phyloP scores from a whole-genome alignment of 2,329 filamentous ascomycete species.

The Apiospora koreana region DNA sequence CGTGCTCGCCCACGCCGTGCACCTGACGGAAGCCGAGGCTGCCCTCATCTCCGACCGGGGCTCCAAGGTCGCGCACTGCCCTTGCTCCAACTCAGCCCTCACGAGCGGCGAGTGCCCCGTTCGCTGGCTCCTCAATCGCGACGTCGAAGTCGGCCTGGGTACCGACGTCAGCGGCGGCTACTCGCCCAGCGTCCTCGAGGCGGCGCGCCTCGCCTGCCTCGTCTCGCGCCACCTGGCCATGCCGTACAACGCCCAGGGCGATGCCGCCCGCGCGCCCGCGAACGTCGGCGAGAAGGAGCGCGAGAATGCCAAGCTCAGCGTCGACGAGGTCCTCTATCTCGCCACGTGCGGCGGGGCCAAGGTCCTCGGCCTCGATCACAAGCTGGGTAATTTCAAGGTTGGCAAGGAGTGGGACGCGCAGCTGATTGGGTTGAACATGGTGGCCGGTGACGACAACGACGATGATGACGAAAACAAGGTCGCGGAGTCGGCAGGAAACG shows the following conservation, averaged over 20 bases:
- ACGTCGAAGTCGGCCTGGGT: slow-evolving; percentile 80
- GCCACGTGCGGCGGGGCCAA: slow-evolving; percentile 85
- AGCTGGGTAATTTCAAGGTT: slow-evolving; percentile 78
- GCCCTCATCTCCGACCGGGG: slow-evolving; percentile 60
- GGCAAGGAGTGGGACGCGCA: slow-evolving; percentile 94
- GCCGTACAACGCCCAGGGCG: slow-evolving; percentile 29
- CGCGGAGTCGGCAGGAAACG: no score
- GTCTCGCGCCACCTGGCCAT: slow-evolving; percentile 74
- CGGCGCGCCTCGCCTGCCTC: slow-evolving; percentile 78
- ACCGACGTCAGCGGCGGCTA: slow-evolving; percentile 93
- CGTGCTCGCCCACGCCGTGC: slow-evolving; percentile 83
- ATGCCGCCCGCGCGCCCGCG: slow-evolving; percentile 11
- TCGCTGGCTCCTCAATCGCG: slow-evolving; percentile 70
- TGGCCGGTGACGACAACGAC: slow-evolving; percentile 41
- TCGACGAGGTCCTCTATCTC: slow-evolving; percentile 84
- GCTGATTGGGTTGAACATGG: slow-evolving; percentile 65
- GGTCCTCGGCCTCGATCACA: slow-evolving; percentile 72
- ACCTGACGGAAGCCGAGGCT: slow-evolving; percentile 70
- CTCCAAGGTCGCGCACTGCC: slow-evolving; percentile 80
- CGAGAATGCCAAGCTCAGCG: slow-evolving; percentile 67
- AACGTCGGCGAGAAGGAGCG: slow-evolving; percentile 16
- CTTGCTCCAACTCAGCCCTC: slow-evolving; percentile 80
- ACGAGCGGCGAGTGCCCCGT: slow-evolving; percentile 79
- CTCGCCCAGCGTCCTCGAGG: slow-evolving; percentile 76
- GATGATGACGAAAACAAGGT: slow-evolving; percentile 35